Base-by-base conservation (phyloP, 2,329 filamentous ascomycete genomes). In the Epichloe hybrida region DNA sequence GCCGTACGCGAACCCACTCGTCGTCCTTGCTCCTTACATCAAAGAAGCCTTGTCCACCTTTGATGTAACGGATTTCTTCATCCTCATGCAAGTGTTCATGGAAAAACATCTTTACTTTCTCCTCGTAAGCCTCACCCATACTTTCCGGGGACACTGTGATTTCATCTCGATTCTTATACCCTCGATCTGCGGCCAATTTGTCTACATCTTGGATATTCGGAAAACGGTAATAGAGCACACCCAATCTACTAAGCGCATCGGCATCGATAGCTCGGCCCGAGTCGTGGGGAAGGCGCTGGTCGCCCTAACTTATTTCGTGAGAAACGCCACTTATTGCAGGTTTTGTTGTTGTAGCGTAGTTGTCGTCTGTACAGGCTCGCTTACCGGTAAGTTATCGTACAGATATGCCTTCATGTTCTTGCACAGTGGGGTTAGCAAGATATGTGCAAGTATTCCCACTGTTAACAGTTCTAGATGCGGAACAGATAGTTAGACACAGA, bases 1-100 rank as follows among this genome's bases (percentile, higher is more conserved):
- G 71, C 61, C 75, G 72, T 54, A 98, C 89, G 53, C 93, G 75
- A 52, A 98, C 80, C 93, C 93, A 98, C 57, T 86, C 81, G 62
- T 97, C 91, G 20, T 78, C 79, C 66, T 85, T 74, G 62, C 81
- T 84, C 46, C 93, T 75, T 3, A 98, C 90, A 68, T 98, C 93
- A 64, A 98, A 98, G 67, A 86, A 98, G 0, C 93, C 93, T 50
- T 80, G 78, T 0, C 93, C 93, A 54, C 84, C 90, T 35, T 88
- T 75, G 58, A 98, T 90, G 63, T 96, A 98, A 46, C 93, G 77
- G 58, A 98, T 98, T 76, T 98, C 93, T 72, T 98, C 93, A 59
- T 98, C 93, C 72, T 98, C 93, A 65, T 98, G 93, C 61, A 98
- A 68, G 67, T 98, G 93, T 75, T 98, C 93, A 60, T 86, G 67